Conservation (phyloP, 208 protist species). For the Wallacemonas collosoma region DNA sequence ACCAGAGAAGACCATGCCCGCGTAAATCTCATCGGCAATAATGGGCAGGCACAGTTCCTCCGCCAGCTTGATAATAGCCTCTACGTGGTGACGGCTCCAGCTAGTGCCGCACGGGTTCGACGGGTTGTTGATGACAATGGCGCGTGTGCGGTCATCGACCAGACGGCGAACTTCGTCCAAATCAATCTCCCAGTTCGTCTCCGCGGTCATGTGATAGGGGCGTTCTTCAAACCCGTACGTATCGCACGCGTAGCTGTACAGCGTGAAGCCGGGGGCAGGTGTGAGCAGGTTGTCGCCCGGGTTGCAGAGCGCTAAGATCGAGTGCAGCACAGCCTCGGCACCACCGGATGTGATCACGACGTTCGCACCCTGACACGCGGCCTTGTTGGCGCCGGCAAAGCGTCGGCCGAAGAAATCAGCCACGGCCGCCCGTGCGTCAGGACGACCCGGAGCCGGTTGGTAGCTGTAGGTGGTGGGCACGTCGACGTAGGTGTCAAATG, state of each 20-base stretch:
- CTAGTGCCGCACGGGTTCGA: slow-evolving; percentile 92
- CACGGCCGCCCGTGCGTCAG: slow-evolving; percentile 46
- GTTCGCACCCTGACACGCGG: slow-evolving; percentile 37
- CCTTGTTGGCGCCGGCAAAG: slow-evolving; percentile 28
- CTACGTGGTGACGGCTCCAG: slow-evolving; percentile 67
- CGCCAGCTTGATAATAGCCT: slow-evolving; percentile 54
- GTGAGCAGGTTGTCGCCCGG: slow-evolving; percentile 87
- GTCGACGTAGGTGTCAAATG: slow-evolving; percentile 25
- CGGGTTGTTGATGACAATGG: slow-evolving; percentile 92
- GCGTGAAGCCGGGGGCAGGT: slow-evolving; percentile 84
- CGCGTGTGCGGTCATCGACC: slow-evolving; percentile 74
- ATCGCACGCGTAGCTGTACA: slow-evolving; percentile 80
- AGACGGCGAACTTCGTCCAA: slow-evolving; percentile 63
- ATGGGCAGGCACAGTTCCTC: slow-evolving; percentile 82
- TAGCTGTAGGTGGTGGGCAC: slow-evolving; percentile 58
- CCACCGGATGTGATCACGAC: slow-evolving; percentile 70
- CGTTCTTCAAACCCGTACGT: slow-evolving; percentile 48
- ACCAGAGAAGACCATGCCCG: slow-evolving; percentile 81
- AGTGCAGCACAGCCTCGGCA: slow-evolving; percentile 84
- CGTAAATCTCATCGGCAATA: slow-evolving; percentile 93
- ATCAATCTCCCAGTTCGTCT: slow-evolving; percentile 89
- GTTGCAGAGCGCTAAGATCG: slow-evolving; percentile 66
- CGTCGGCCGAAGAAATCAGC: slow-evolving; percentile 36
- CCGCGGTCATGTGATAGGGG: slow-evolving; percentile 67
- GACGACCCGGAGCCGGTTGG: slow-evolving; percentile 31